Evolutionary conservation across 257 asterid genomes (phyloP).

Genomic region (Cruciata laevipes): DNA sequence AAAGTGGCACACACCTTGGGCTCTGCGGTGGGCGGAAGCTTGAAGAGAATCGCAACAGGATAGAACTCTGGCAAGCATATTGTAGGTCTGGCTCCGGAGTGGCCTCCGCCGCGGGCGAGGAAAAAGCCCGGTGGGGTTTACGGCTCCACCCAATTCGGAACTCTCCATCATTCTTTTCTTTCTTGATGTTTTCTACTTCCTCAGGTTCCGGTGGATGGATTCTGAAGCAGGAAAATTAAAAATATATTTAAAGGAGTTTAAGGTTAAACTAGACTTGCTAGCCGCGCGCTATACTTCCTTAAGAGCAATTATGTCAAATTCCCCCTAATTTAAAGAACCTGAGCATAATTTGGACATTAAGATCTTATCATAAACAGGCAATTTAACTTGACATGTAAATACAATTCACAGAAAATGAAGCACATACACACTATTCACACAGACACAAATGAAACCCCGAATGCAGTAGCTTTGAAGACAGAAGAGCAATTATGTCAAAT

Average conservation of each 20-base stretch:
- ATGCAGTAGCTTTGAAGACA: background rate
- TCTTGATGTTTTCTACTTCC: background rate
- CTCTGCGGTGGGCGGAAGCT: slow-evolving; percentile 3
- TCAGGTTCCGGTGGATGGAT: background rate
- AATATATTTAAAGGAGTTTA: background rate
- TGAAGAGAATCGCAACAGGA: slow-evolving; percentile 29
- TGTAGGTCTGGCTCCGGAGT: slow-evolving; percentile 51
- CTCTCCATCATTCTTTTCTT: slow-evolving; percentile 29
- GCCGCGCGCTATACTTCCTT: too few relatives aligned
- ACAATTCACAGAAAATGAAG: too few relatives aligned
- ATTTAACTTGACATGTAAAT: too few relatives aligned
- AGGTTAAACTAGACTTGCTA: too few relatives aligned
- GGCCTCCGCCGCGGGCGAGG: slow-evolving; percentile 53
- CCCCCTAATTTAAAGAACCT: background rate
- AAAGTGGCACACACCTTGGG: slow-evolving; percentile 1
- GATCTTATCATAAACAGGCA: background rate
- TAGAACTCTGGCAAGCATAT: slow-evolving; percentile 31
- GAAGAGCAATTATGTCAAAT: background rate
- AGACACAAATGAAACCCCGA: background rate
- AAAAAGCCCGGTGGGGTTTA: slow-evolving; percentile 15
- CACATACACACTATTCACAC: too few relatives aligned
- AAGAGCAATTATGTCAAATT: background rate
- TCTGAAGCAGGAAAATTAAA: background rate
- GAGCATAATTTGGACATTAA: background rate
- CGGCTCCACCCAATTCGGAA: slow-evolving; percentile 23